Percentiles rank a stretch among this genome's conserved stretches.
phyloP scores from a whole-genome alignment of 2,329 filamentous ascomycete species.

The Monosporascus sp. region DNA sequence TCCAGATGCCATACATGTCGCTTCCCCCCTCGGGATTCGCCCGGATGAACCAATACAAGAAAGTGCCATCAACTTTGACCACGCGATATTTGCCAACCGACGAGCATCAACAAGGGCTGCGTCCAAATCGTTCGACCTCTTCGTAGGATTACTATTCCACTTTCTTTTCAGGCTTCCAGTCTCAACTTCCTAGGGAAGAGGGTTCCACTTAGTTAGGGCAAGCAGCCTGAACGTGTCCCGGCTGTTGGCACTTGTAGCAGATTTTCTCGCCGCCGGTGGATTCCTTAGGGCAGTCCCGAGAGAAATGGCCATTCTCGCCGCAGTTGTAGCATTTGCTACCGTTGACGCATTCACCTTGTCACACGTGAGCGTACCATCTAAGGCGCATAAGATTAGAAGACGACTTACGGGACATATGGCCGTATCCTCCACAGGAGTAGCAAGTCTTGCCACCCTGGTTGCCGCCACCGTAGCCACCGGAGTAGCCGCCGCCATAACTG shows the following conservation, averaged over 20 bases:
- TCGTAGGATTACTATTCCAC: neutral
- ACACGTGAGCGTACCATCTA: constrained; percentile 4
- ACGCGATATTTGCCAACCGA: neutral
- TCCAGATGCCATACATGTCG: neutral
- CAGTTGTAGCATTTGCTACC: constrained; percentile 99
- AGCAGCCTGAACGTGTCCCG: constrained; percentile 85
- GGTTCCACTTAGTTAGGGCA: constrained; percentile 68
- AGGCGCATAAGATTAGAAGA: neutral
- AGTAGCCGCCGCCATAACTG: constrained; percentile 39
- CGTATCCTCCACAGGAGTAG: constrained; percentile 96
- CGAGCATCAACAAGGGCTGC: neutral
- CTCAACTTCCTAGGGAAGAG: neutral
- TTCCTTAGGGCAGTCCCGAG: constrained; percentile 93
- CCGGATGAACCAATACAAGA: neutral
- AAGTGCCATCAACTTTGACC: neutral
- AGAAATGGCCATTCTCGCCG: constrained; percentile 87
- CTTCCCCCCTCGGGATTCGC: neutral
- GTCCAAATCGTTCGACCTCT: neutral
- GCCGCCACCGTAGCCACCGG: constrained; percentile 43
- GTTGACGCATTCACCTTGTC: constrained; percentile 80
- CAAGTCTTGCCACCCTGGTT: constrained; percentile 68
- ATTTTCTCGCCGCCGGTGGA: constrained; percentile 83
- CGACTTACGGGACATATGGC: constrained; percentile 81
- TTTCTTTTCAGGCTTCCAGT: neutral
- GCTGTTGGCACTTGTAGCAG: constrained; percentile 91